Conservation (phyloP, 2,329 filamentous ascomycete species). For the Botrytis hyacinthi region DNA sequence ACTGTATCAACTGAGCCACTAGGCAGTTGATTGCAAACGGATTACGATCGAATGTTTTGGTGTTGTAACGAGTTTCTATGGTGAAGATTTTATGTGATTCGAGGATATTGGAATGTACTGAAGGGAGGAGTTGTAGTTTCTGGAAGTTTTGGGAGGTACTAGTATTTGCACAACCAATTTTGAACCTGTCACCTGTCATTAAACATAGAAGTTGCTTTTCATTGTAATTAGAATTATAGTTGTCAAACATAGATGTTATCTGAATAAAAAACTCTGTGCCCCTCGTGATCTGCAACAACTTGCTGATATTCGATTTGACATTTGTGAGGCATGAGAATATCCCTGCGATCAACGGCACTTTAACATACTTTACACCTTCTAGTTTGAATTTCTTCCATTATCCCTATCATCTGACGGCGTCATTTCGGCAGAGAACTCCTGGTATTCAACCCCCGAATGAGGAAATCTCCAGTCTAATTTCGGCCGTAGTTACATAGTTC, state of each 20-base stretch:
- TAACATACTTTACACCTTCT: slow-evolving; percentile 78
- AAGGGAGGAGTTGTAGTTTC: slow-evolving; percentile 9
- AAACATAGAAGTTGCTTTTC: slow-evolving; percentile 12
- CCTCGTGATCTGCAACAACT: background rate
- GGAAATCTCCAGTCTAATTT: slow-evolving; percentile 72
- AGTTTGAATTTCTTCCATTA: slow-evolving; percentile 72
- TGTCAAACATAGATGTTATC: background rate
- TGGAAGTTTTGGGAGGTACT: slow-evolving; percentile 16
- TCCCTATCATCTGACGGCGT: slow-evolving; percentile 80
- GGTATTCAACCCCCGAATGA: slow-evolving; percentile 52
- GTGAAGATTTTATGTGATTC: background rate
- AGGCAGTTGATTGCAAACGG: background rate
- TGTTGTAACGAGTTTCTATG: background rate
- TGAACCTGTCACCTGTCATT: slow-evolving; percentile 13
- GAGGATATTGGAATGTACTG: slow-evolving; percentile 19
- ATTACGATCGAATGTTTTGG: background rate
- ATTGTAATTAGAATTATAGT: slow-evolving; percentile 19
- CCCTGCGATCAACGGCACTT: slow-evolving; percentile 72
- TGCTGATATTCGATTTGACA: background rate
- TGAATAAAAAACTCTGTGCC: background rate
- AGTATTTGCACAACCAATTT: slow-evolving; percentile 22
- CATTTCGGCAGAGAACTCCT: slow-evolving; percentile 74
- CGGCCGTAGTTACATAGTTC: slow-evolving; percentile 82
- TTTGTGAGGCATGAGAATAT: slow-evolving; percentile 56
- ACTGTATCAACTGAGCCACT: background rate